Evolutionary conservation across 2,329 filamentous ascomycete species (phyloP), one percentile per base, ranked within the genome.

Genomic region (Parastagonospora nodorum): DNA sequence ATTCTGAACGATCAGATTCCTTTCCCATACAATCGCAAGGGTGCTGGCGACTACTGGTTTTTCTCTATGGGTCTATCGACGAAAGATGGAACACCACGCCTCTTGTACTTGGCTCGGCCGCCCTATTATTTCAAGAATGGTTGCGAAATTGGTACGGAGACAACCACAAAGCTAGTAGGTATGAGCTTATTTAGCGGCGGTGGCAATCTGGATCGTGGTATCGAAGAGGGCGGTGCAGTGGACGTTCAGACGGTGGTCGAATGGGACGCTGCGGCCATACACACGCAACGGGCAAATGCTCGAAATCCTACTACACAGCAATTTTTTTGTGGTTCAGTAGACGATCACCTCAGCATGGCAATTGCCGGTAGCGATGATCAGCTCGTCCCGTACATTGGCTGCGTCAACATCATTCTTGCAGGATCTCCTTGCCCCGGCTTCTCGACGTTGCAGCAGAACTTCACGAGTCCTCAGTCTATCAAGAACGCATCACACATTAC

Each of bases 341-440:
- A 93, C 58, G 84, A 88, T 48, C 78, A 88, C 11, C 77, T 92
- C 0, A 66, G 70, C 1, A 70, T 77, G 14, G 49, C 84, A 83
- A 75, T 92, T 1, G 48, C 72, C 2, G 87, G 84, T 0, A 37
- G 45, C 0, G 28, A 42, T 1, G 30, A 44, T 66, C 75, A 4
- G 75, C 63, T 1, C 0, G 77, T 89, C 4, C 85, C 88, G 0
- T 61, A 58, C 0, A 77, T 87, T 1, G 88, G 87, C 0, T 77
- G 85, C 1, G 82, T 93, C 0, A 82, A 89, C 9, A 81, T 90
- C 28, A 83, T 93, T 8, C 83, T 82, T 1, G 90, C 83, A 1
- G 90, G 90, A 0, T 89, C 84, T 44, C 90, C 90, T 0, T 95
- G 90, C 58, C 88, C 87, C 12, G 90, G 88, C 0, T 94, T 91